These are phyloP conservation scores for Oropetium thomaeum DNA, from an alignment of 176 grass and related monocot species.

Conservation along the genomic window DNA sequence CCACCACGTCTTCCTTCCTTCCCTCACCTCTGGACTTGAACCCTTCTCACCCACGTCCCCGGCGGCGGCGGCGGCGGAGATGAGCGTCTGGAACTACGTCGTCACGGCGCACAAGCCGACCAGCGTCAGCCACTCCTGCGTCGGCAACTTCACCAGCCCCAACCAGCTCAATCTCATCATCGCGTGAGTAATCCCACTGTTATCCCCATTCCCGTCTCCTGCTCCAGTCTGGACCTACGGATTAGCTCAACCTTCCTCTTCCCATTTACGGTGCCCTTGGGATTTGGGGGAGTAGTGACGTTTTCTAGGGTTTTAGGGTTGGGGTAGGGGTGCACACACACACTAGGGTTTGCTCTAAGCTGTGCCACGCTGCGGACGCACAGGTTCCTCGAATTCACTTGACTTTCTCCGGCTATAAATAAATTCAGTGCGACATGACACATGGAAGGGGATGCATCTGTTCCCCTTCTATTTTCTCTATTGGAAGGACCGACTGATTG, in stretches of 20 bases:
- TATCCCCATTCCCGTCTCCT: background rate
- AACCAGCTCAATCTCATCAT: slow-evolving; percentile 90
- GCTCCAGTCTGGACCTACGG: background rate
- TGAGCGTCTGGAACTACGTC: slow-evolving; percentile 99
- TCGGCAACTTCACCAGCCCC: slow-evolving; percentile 96
- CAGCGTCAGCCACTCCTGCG: slow-evolving; percentile 96
- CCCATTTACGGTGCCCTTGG: background rate
- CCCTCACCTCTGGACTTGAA: slow-evolving; percentile 1
- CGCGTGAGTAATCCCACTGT: slow-evolving; percentile 55
- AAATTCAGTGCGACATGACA: background rate
- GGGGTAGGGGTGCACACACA: background rate
- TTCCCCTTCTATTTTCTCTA: background rate
- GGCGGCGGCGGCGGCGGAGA: slow-evolving; percentile 38
- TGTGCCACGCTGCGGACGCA: background rate
- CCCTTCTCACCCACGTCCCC: slow-evolving; percentile 6
- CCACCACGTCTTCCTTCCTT: background rate
- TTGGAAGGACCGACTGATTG: background rate
- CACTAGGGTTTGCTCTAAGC: slow-evolving; percentile 28
- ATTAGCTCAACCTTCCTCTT: background rate
- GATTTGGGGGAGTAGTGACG: background rate
- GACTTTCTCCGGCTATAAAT: background rate
- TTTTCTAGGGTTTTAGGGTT: slow-evolving; percentile 20
- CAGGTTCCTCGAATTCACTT: background rate
- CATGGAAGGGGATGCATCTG: background rate
- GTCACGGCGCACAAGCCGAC: slow-evolving; percentile 99